phyloP scores from a whole-genome alignment of 495 filamentous ascomycete genomes.

The Penicillium nucicola region DNA sequence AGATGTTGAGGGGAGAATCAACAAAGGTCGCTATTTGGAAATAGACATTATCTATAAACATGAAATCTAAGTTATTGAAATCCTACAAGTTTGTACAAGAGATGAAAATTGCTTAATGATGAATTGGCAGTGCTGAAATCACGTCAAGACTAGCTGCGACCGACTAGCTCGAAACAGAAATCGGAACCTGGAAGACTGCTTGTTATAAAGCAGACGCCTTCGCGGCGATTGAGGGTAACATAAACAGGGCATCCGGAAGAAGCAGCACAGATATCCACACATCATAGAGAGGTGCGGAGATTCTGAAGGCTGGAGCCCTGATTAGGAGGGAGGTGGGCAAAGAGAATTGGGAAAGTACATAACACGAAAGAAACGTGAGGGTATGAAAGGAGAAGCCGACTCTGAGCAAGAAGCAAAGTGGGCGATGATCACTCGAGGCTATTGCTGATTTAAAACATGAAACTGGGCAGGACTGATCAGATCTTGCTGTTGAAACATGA shows the following conservation, averaged over 20 bases:
- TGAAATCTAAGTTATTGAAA: no score
- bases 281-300: background rate
- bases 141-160: no score
- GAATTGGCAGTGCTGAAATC: background rate
- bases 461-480: no score
- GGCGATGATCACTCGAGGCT: background rate
- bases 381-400: background rate
- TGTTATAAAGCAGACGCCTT: background rate
- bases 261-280: background rate
- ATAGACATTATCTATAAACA: no score
- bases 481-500: no score
- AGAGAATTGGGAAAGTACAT: conserved; percentile 14
- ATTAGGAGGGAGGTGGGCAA: background rate
- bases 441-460: no score
- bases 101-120: background rate
- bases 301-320: no score
- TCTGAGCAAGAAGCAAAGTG: conserved; percentile 3
- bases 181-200: background rate
- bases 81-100: no score
- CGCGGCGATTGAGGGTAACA: background rate
- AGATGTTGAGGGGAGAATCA: no score
- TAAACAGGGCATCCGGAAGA: background rate
- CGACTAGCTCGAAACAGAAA: no score
- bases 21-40: no score
- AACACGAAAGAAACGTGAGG: conserved; percentile 15